Percentiles rank a stretch among this genome's conserved stretches.
These are phyloP conservation scores for Didymella pinodella DNA, from an alignment of 2,329 filamentous ascomycete species.

Conservation along the genomic window DNA sequence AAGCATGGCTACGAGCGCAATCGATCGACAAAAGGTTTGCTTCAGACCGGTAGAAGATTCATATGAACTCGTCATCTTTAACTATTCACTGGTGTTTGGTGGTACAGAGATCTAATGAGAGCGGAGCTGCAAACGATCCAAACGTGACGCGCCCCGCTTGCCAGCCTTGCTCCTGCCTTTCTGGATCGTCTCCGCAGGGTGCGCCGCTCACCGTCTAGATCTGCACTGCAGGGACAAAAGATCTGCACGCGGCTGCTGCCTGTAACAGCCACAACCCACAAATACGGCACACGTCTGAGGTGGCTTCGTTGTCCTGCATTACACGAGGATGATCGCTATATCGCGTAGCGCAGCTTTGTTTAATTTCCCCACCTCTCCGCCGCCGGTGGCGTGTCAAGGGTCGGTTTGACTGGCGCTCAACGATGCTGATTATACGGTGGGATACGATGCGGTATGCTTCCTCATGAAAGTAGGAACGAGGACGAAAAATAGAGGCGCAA, in stretches of 20 bases:
- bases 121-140: neutral
- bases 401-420: neutral
- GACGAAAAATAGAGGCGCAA: neutral
- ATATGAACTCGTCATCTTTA: too few species aligned
- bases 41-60: too few species aligned
- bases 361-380: constrained; percentile 1
- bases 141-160: constrained; percentile 2
- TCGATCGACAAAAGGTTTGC: too few species aligned
- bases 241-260: constrained; percentile 12
- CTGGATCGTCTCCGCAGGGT: neutral
- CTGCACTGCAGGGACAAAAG: constrained; percentile 19
- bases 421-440: neutral
- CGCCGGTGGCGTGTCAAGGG: constrained; percentile 5
- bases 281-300: constrained; percentile 4
- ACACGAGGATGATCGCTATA: constrained; percentile 9
- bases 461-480: neutral
- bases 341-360: constrained; percentile 4
- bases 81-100: too few species aligned
- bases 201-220: constrained; percentile 1
- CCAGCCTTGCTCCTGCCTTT: neutral
- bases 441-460: neutral
- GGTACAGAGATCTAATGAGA: too few species aligned
- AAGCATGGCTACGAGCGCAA: too few species aligned
- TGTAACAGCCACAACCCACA: constrained; percentile 8
- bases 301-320: constrained; percentile 4